phyloP scores from a whole-genome alignment of 768 basidiomycete genomes.

The Leccinum aurantiacum region DNA sequence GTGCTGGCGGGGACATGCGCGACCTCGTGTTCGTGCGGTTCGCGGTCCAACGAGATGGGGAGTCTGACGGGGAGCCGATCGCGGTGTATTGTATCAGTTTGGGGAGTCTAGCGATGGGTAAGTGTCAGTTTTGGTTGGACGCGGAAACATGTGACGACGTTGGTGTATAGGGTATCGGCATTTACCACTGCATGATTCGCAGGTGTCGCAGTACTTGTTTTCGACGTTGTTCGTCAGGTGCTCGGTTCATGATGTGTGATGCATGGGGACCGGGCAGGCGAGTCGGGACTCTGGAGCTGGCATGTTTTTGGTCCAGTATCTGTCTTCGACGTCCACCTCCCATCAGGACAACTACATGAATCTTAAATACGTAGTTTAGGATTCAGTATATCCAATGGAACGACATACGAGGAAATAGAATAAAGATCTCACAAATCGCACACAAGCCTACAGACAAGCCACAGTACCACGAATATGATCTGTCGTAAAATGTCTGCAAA shows the following conservation, averaged over 20 bases:
- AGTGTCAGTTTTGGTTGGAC: constrained; percentile 10
- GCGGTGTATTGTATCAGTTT: constrained; percentile 75
- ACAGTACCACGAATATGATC: too few relatives aligned
- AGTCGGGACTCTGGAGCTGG: not conserved
- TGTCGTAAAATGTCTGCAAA: too few relatives aligned
- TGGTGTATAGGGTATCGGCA: constrained; percentile 75
- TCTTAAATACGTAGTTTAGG: too few relatives aligned
- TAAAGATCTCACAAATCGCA: too few relatives aligned
- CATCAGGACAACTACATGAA: too few relatives aligned
- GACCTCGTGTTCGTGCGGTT: constrained; percentile 86
- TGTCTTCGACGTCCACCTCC: not conserved
- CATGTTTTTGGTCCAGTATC: not conserved
- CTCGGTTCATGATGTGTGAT: constrained; percentile 39
- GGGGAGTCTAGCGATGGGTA: constrained; percentile 72
- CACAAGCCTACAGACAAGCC: too few relatives aligned
- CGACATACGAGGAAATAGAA: too few relatives aligned
- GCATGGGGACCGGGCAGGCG: not conserved
- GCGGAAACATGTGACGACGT: not conserved
- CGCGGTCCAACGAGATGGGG: constrained; percentile 65
- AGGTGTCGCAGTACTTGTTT: constrained; percentile 87
- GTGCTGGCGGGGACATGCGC: constrained; percentile 64
- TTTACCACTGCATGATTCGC: constrained; percentile 83
- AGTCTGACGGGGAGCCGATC: constrained; percentile 60
- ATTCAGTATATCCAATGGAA: too few relatives aligned
- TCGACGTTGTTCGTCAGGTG: constrained; percentile 88